Conservation (phyloP, 805 yeast species). For the Pichia pseudocactophila region DNA sequence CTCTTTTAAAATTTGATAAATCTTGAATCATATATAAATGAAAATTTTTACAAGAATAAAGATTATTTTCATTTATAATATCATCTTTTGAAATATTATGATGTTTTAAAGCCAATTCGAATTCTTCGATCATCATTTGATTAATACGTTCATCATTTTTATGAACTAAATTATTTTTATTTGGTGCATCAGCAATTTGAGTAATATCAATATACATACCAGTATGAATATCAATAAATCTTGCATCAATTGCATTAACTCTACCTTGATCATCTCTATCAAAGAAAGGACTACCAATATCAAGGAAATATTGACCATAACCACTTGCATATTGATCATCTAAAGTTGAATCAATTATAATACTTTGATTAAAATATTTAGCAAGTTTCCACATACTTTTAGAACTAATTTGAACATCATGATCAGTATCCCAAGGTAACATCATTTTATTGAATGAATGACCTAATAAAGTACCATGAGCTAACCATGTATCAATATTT, state of each 20-base stretch:
- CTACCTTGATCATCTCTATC: slow-evolving; percentile 34
- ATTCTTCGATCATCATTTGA: slow-evolving; percentile 10
- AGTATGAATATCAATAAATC: slow-evolving; percentile 42
- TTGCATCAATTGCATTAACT: slow-evolving; percentile 42
- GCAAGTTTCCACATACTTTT: slow-evolving; percentile 35
- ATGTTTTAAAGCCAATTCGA: slow-evolving; percentile 11
- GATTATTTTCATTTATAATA: slow-evolving; percentile 11
- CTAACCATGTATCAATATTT: slow-evolving; percentile 47
- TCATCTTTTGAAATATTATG: slow-evolving; percentile 2
- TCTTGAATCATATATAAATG: slow-evolving; percentile 45
- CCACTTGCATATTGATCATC: slow-evolving; percentile 21
- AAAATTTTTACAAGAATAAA: slow-evolving; percentile 40
- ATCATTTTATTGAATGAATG: slow-evolving; percentile 51
- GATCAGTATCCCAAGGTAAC: slow-evolving; percentile 53
- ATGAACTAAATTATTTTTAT: not conserved
- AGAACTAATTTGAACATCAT: slow-evolving; percentile 51
- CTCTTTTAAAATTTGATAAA: slow-evolving; percentile 41
- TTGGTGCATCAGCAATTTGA: slow-evolving; percentile 21
- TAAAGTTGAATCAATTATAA: slow-evolving; percentile 33
- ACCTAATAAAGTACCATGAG: slow-evolving; percentile 54
- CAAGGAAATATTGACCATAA: slow-evolving; percentile 25
- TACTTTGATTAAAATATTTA: slow-evolving; percentile 36
- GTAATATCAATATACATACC: slow-evolving; percentile 39
- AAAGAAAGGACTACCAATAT: slow-evolving; percentile 27
- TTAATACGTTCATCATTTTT: slow-evolving; percentile 1